These are phyloP conservation scores for Yarrowia deformans DNA, from an alignment of 805 yeast genomes.

Conservation along the genomic window DNA sequence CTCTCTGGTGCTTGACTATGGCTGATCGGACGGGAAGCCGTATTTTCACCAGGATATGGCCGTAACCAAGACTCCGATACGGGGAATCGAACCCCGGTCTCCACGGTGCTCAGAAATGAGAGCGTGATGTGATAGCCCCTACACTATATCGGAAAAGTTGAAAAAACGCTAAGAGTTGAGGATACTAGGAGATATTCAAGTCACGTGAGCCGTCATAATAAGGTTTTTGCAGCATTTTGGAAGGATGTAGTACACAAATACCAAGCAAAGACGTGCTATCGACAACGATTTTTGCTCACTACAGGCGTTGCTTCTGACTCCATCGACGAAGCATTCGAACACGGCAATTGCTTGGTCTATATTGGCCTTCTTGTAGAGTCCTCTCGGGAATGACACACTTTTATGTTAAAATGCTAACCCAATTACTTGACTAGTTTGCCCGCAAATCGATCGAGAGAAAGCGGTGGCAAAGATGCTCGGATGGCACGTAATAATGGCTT, in stretches of 20 bases:
- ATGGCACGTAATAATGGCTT: not conserved
- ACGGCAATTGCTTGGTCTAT: not conserved
- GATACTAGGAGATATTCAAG: not conserved
- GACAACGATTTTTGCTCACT: too few species aligned
- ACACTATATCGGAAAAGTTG: conserved; percentile 22
- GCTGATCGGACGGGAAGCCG: conserved; percentile 40
- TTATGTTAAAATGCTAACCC: conserved; percentile 15
- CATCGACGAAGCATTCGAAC: too few species aligned
- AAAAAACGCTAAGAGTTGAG: not conserved
- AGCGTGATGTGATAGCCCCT: conserved; percentile 40
- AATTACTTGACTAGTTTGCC: not conserved
- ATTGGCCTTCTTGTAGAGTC: too few species aligned
- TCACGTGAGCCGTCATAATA: conserved; percentile 8
- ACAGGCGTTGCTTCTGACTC: too few species aligned
- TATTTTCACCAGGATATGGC: conserved; percentile 40
- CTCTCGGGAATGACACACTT: not conserved
- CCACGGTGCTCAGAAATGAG: conserved; percentile 37
- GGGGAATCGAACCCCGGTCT: conserved; percentile 40
- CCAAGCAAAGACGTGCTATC: not conserved
- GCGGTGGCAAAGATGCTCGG: too few species aligned
- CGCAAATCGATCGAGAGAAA: conserved; percentile 36
- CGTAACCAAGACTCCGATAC: conserved; percentile 39
- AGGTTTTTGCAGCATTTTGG: too few species aligned
- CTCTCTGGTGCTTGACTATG: conserved; percentile 40
- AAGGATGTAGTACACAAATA: too few species aligned